Percentiles rank a stretch among this genome's conserved stretches.
Conservation (phyloP, 2,329 filamentous ascomycete genomes). For the Seiridium unicorne region DNA sequence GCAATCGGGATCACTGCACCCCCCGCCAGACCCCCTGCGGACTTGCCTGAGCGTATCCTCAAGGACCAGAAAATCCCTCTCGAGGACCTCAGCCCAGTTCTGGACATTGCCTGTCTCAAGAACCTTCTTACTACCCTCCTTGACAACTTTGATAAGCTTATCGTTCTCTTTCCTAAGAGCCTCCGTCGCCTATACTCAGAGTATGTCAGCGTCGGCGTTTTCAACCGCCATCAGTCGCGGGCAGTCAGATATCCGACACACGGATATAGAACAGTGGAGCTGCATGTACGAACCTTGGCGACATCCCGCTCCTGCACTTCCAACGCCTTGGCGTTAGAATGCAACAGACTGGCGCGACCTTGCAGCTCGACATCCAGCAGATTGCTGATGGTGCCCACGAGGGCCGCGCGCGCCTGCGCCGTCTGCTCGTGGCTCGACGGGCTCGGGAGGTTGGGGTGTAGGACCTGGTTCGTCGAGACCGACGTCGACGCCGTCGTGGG, state of each 20-base stretch:
- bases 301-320: slow-evolving; percentile 67
- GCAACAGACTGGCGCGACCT: slow-evolving; percentile 66
- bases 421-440: slow-evolving; percentile 45
- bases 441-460: slow-evolving; percentile 36
- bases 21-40: slow-evolving; percentile 24
- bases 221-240: too few species aligned
- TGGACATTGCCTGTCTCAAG: slow-evolving; percentile 82
- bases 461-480: slow-evolving; percentile 9
- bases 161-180: slow-evolving; percentile 63
- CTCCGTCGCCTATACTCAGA: slow-evolving; percentile 43
- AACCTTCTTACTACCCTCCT: slow-evolving; percentile 60
- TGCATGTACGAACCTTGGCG: slow-evolving; percentile 27
- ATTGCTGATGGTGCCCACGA: slow-evolving; percentile 65
- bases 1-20: slow-evolving; percentile 10
- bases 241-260: too few species aligned
- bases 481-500: slow-evolving; percentile 6
- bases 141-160: slow-evolving; percentile 62
- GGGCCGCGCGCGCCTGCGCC: slow-evolving; percentile 55
- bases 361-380: slow-evolving; percentile 68
- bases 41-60: slow-evolving; percentile 64
- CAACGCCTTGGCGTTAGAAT: slow-evolving; percentile 66
- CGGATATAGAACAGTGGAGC: neutral
- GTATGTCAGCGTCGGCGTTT: too few species aligned
- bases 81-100: slow-evolving; percentile 84
- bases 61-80: slow-evolving; percentile 62